These are phyloP conservation scores for Pulveroboletus sp. DNA, from an alignment of 768 basidiomycete genomes.

Conservation along the genomic window DNA sequence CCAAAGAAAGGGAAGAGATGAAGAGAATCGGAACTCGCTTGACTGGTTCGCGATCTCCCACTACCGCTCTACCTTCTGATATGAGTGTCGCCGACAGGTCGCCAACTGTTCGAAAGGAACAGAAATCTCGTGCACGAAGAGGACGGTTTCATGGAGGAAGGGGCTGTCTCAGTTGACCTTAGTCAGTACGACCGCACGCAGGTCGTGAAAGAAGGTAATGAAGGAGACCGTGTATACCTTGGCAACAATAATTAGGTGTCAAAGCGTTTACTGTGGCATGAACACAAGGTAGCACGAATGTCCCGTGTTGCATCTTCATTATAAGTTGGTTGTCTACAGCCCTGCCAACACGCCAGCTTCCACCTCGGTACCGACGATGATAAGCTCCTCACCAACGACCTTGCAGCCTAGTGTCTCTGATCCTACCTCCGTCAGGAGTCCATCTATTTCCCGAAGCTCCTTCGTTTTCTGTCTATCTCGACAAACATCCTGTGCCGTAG, in stretches of 20 bases:
- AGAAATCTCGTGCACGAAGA: constrained; percentile 67
- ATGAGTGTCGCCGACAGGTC: constrained; percentile 47
- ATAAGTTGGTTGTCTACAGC: constrained; percentile 36
- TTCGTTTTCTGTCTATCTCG: constrained; percentile 30
- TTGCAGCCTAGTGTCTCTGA: constrained; percentile 53
- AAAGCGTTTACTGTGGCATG: not conserved
- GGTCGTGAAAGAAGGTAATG: constrained; percentile 43
- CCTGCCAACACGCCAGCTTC: constrained; percentile 58
- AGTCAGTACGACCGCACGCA: constrained; percentile 79
- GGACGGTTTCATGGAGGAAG: constrained; percentile 79
- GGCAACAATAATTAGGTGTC: constrained; percentile 77
- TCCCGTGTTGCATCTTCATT: constrained; percentile 9
- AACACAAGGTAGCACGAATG: constrained; percentile 3
- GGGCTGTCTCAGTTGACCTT: constrained; percentile 79
- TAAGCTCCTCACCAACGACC: constrained; percentile 47
- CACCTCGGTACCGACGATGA: constrained; percentile 50
- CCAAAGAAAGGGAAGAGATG: constrained; percentile 84
- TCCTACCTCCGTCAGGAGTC: constrained; percentile 58
- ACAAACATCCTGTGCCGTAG: constrained; percentile 50
- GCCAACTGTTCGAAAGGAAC: constrained; percentile 88
- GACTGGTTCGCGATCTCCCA: constrained; percentile 49
- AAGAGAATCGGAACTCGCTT: constrained; percentile 58
- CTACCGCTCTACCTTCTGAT: not conserved
- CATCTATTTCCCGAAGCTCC: constrained; percentile 47
- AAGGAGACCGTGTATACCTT: constrained; percentile 64